These are phyloP conservation scores for Tricholomella constricta DNA, from an alignment of 768 basidiomycete species.

Conservation along the genomic window DNA sequence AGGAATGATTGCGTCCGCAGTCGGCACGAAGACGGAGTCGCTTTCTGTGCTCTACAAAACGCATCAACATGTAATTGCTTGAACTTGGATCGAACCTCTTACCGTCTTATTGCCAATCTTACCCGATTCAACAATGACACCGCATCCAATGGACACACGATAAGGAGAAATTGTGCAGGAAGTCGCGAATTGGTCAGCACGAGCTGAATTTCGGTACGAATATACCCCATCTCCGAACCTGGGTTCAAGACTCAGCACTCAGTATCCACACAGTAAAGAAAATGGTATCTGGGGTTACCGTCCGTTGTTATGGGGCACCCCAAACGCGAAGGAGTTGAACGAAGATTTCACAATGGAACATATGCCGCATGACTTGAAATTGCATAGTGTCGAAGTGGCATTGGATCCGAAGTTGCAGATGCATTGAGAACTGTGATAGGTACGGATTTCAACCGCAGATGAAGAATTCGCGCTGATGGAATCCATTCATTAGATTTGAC, in stretches of 20 bases:
- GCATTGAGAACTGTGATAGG: constrained; percentile 65
- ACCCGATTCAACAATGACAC: constrained; percentile 45
- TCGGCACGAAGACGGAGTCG: constrained; percentile 54
- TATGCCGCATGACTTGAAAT: constrained; percentile 65
- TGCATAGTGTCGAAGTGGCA: constrained; percentile 51
- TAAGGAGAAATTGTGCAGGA: constrained; percentile 69
- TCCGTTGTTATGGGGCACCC: constrained; percentile 50
- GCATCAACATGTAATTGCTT: constrained; percentile 11
- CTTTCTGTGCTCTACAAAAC: constrained; percentile 44
- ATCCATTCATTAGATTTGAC: neutral
- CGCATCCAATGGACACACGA: constrained; percentile 65
- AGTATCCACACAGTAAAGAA: neutral
- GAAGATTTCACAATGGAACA: constrained; percentile 59
- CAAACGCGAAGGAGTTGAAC: constrained; percentile 61
- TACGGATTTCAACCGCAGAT: constrained; percentile 50
- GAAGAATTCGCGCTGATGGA: constrained; percentile 34
- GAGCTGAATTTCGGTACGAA: constrained; percentile 58
- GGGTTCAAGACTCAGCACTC: constrained; percentile 9
- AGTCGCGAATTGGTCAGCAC: constrained; percentile 62
- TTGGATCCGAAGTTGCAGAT: constrained; percentile 69
- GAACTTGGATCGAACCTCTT: neutral
- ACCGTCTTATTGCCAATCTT: constrained; percentile 23
- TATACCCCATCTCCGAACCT: constrained; percentile 69
- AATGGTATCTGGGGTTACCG: constrained; percentile 38
- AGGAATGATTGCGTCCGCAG: constrained; percentile 57